A percentile compares a stretch with the other conserved stretches of the same genome.
Evolutionary conservation across 192 early-diverging fungal species (phyloP).

Genomic region (Coemansia aciculifera): DNA sequence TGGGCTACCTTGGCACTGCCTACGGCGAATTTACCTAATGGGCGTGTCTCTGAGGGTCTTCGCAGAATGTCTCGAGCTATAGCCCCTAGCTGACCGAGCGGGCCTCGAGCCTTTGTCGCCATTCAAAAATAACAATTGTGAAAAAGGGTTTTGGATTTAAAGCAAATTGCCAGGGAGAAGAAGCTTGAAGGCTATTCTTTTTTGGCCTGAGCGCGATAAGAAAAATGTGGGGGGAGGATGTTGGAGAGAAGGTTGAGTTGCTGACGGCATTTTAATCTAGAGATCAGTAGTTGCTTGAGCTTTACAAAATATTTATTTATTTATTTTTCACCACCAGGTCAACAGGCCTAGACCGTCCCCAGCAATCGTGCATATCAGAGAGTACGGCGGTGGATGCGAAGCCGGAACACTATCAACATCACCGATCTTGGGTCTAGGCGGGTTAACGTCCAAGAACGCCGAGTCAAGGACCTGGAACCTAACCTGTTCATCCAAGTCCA

Average conservation of each 20-base stretch:
- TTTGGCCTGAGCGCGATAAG: not conserved
- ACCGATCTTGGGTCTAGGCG: constrained; percentile 48
- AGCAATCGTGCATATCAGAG: constrained; percentile 60
- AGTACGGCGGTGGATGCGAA: constrained; percentile 34
- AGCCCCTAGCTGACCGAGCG: constrained; percentile 38
- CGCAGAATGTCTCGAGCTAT: constrained; percentile 29
- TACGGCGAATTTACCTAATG: constrained; percentile 44
- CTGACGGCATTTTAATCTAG: not conserved
- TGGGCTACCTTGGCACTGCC: constrained; percentile 44
- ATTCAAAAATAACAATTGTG: constrained; percentile 14
- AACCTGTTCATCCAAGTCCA: constrained; percentile 79
- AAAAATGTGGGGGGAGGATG: not conserved
- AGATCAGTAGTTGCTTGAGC: not conserved
- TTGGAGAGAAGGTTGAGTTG: not conserved
- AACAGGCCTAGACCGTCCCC: constrained; percentile 70
- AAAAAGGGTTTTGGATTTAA: not conserved
- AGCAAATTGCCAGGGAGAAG: not conserved
- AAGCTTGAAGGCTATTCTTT: not conserved
- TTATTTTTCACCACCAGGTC: constrained; percentile 62
- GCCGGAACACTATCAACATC: constrained; percentile 23
- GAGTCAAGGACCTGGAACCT: constrained; percentile 75
- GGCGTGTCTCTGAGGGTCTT: constrained; percentile 33
- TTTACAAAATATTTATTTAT: not conserved
- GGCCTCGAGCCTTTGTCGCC: constrained; percentile 36
- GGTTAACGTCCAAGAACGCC: constrained; percentile 72